Base-by-base conservation (phyloP, 345 rosid genomes). In the Durio zibethinus region DNA sequence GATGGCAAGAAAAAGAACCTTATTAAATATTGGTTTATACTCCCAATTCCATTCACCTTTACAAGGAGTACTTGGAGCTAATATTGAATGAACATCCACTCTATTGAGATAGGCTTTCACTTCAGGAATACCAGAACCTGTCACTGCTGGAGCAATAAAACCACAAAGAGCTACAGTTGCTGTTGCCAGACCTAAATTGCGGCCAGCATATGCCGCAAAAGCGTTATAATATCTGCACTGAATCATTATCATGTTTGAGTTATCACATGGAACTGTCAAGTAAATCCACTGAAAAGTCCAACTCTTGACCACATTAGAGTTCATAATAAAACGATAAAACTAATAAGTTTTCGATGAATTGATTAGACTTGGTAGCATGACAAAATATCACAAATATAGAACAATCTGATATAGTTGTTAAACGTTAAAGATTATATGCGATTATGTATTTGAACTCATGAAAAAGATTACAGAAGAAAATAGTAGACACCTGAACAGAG, bases 51-150 rank as follows among this genome's bases (percentile, higher is more conserved):
- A 42, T 50, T 80, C 72, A 87, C 88, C 88, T 87, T 87, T 15
- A 87, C 87, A 82, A 33, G 84, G 85, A 45, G 90, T 85, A 67
- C 83, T 81, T 4, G 87, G 85, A 50, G 87, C 87, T 66, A 85
- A 47, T 25, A 85, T 87, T 40, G 85, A 68, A 71, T 82, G 75
- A 74, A 87, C 85, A 84, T 85, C 90, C 8, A 85, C 65, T 3
- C 87, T 88, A 68, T 87, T 85, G 43, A 85, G 87, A 79, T 87
- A 87, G 72, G 90, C 90, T 87, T n/a, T n/a, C 53, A 85, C 88
- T 79, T 87, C 88, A 0, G 87, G 87, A 74, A 87, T 87, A 77
- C 88, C 87, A 29, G 88, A 85, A 56, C 90, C 88, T 36, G 88
- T 87, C 4, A 84, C 87, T 14, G 87, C 82, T 11, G 88, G 90